Conservation (phyloP, 768 basidiomycete genomes). For the Suillus bovinus region DNA sequence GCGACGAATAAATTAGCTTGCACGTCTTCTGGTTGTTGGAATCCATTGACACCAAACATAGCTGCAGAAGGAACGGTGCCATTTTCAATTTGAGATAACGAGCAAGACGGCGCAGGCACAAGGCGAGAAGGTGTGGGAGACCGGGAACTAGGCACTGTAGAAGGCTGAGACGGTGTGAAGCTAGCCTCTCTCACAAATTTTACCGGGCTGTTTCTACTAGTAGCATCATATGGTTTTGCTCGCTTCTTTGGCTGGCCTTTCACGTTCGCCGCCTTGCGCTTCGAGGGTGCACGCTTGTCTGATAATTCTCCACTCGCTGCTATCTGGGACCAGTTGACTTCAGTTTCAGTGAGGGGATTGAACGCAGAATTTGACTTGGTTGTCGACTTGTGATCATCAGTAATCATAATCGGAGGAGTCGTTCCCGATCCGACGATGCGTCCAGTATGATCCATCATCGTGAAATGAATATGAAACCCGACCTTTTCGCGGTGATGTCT, state of each 20-base stretch:
- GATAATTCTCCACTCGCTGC: slow-evolving; percentile 19
- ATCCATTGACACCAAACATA: neutral
- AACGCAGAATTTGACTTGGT: slow-evolving; percentile 27
- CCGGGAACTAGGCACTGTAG: slow-evolving; percentile 34
- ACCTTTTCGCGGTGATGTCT: slow-evolving; percentile 97
- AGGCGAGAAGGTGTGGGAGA: slow-evolving; percentile 31
- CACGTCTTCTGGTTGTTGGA: slow-evolving; percentile 7
- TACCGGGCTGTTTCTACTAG: slow-evolving; percentile 29
- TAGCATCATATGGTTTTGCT: slow-evolving; percentile 68
- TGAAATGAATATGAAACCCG: slow-evolving; percentile 90
- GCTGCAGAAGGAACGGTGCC: slow-evolving; percentile 6
- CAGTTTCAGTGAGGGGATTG: slow-evolving; percentile 39
- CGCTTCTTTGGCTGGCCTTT: slow-evolving; percentile 56
- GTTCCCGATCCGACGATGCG: slow-evolving; percentile 78
- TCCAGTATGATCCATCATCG: slow-evolving; percentile 78
- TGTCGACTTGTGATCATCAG: slow-evolving; percentile 96
- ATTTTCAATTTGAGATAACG: slow-evolving; percentile 7
- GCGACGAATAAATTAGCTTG: slow-evolving; percentile 14
- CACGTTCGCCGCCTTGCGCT: slow-evolving; percentile 44
- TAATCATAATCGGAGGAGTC: slow-evolving; percentile 95
- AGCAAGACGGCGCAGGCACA: slow-evolving; percentile 19
- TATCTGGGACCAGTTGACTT: slow-evolving; percentile 53
- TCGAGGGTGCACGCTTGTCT: slow-evolving; percentile 44
- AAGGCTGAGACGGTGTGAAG: slow-evolving; percentile 36
- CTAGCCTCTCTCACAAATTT: slow-evolving; percentile 61